Conservation (phyloP, 2,329 filamentous ascomycete genomes). For the Tolypocladium tropicale region DNA sequence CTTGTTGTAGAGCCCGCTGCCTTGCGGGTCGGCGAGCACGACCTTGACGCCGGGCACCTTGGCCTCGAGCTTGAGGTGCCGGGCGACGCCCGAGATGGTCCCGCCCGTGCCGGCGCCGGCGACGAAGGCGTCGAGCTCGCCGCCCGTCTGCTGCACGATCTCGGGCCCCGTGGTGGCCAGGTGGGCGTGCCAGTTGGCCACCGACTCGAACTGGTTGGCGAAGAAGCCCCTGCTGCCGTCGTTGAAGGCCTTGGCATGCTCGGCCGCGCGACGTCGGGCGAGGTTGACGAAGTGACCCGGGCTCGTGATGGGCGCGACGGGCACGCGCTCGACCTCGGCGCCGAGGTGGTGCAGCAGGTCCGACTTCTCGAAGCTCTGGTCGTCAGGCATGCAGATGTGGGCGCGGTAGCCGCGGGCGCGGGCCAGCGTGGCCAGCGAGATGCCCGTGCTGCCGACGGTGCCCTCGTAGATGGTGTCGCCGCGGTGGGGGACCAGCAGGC, state of each 20-base stretch:
- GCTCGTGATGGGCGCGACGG: constrained; percentile 87
- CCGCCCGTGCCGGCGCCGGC: constrained; percentile 91
- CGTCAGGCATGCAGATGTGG: constrained; percentile 95
- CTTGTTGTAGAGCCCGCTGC: constrained; percentile 86
- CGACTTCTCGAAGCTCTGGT: constrained; percentile 81
- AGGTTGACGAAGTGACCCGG: constrained; percentile 91
- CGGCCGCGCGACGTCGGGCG: constrained; percentile 62
- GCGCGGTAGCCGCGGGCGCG: constrained; percentile 82
- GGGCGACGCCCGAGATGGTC: constrained; percentile 78
- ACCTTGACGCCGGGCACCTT: constrained; percentile 53
- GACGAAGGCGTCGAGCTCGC: constrained; percentile 74
- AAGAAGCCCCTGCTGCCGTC: constrained; percentile 75
- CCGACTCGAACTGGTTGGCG: constrained; percentile 90
- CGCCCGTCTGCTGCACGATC: constrained; percentile 69
- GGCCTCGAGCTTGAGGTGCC: constrained; percentile 64
- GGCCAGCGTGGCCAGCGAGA: constrained; percentile 83
- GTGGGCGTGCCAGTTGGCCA: constrained; percentile 83
- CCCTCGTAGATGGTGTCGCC: constrained; percentile 97
- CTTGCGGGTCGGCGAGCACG: constrained; percentile 87
- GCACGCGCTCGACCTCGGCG: constrained; percentile 83
- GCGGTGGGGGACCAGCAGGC: constrained; percentile 64
- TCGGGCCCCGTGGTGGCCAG: constrained; percentile 77
- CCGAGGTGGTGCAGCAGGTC: constrained; percentile 82
- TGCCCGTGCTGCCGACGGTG: constrained; percentile 91
- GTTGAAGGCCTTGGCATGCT: constrained; percentile 51